Base-by-base conservation (phyloP, 345 rosid species). In the Aurinia saxatilis region DNA sequence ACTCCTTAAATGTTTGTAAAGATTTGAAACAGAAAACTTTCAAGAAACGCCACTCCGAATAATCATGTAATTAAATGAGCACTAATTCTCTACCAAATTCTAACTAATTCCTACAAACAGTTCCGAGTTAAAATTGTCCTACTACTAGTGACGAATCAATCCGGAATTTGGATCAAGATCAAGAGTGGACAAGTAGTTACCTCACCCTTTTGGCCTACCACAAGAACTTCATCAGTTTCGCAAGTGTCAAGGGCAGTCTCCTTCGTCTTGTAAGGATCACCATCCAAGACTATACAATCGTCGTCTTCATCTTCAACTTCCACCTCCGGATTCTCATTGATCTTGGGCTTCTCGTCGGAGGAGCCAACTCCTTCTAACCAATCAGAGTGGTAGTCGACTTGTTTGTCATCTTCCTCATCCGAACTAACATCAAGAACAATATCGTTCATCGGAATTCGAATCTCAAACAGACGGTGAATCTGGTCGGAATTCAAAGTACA, bases 281-380 rank as follows among this genome's bases (percentile, higher is more conserved):
- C 5, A 15, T 63, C 74, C 36, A 70, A 21, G 11, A 70, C 55
- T 35, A 54, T 58, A 55, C 74, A 70, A 54, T 70, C 74, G 30
- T 70, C 74, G 1, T 63, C 57, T 11, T 6, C 31, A 0, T 59
- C 53, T 11, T 49, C 41, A 31, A 15, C 14, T 7, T 18, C 45
- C 46, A 33, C 52, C 44, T 0, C 18, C 5, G 6, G 6, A 42
- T 33, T 2, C 15, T 6, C 1, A 13, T 19, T 29, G 58, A 33
- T n/a, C n/a, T 31, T 42, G 39, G 36, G 30, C 44, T 65, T 53
- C 62, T 33, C 39, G 23, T 18, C 52, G n/a, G 15, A 41, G 41
- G 25, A 1, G 11, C 13, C 3, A 40, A 45, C 7, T 35, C 21
- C 56, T 3, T 34, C 48, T 0, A 50, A 19, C 38, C 12, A 42